Conservation (phyloP, 371 early-diverging fungal genomes). For the Mucor sp. region DNA sequence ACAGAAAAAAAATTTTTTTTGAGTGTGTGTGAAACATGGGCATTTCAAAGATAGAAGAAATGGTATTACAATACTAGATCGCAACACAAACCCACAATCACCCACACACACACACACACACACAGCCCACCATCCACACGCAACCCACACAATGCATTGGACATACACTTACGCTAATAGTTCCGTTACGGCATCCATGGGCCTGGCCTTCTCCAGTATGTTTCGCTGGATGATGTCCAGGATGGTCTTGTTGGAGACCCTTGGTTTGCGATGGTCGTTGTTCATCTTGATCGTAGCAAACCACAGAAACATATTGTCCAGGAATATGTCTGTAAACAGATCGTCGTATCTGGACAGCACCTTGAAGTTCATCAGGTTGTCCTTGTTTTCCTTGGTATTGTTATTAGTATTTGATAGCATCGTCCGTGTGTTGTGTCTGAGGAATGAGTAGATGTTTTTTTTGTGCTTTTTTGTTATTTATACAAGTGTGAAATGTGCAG, state of each 20-base stretch:
- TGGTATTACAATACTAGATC: neutral
- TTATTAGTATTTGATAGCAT: neutral
- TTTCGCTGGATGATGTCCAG: slow-evolving; percentile 56
- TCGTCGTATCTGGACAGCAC: slow-evolving; percentile 72
- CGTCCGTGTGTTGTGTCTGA: neutral
- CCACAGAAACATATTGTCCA: slow-evolving; percentile 69
- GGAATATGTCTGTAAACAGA: slow-evolving; percentile 66
- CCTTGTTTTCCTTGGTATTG: slow-evolving; percentile 3
- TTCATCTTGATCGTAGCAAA: slow-evolving; percentile 61
- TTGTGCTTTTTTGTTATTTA: neutral
- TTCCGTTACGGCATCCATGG: slow-evolving; percentile 50
- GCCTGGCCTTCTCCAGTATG: slow-evolving; percentile 43
- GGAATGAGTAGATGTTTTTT: neutral
- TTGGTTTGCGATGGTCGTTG: slow-evolving; percentile 38
- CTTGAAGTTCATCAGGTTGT: slow-evolving; percentile 42
- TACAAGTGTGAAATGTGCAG: neutral
- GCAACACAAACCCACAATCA: neutral
- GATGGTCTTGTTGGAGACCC: slow-evolving; percentile 38
- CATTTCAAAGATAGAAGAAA: neutral
- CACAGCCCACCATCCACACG: too few relatives aligned
- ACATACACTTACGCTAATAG: slow-evolving; percentile 37
- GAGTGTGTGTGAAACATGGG: slow-evolving; percentile 7
- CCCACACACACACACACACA: neutral
- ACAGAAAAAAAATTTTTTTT: neutral
- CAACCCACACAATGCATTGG: neutral